Evolutionary conservation across 495 filamentous ascomycete species (phyloP).

Genomic region (Lophiostoma macrostomum): DNA sequence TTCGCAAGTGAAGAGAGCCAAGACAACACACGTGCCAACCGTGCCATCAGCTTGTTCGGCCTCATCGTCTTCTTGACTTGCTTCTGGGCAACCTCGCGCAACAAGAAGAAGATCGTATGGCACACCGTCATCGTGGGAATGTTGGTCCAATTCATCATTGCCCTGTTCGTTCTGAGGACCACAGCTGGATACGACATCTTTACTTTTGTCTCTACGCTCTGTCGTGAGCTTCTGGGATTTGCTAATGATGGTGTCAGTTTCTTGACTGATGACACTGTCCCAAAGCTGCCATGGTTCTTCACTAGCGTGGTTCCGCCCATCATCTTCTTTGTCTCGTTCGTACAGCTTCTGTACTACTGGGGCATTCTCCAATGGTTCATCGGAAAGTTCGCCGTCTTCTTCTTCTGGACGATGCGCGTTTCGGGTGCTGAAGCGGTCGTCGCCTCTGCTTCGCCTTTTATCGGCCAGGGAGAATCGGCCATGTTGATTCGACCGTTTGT

Average conservation of each 20-base stretch:
- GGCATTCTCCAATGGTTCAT: conserved; percentile 84
- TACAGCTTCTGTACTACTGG: conserved; percentile 76
- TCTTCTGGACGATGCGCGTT: conserved; percentile 86
- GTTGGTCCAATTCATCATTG: conserved; percentile 82
- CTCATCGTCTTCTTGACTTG: conserved; percentile 65
- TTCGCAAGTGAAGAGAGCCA: conserved; percentile 66
- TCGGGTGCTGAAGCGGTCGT: conserved; percentile 92
- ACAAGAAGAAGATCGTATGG: conserved; percentile 71
- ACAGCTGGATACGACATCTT: conserved; percentile 79
- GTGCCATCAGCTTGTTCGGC: conserved; percentile 77
- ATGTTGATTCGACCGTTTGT: conserved; percentile 90
- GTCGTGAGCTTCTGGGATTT: conserved; percentile 67
- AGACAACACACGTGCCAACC: conserved; percentile 75
- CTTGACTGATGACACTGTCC: conserved; percentile 55
- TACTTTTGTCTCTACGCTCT: conserved; percentile 72
- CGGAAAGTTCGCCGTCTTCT: conserved; percentile 78
- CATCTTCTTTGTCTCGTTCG: conserved; percentile 87
- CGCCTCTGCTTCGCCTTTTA: conserved; percentile 89
- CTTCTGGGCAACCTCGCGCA: conserved; percentile 67
- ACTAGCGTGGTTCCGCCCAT: conserved; percentile 73
- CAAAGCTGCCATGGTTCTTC: conserved; percentile 60
- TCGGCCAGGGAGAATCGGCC: conserved; percentile 88
- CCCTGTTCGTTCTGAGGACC: conserved; percentile 80
- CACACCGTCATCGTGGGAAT: conserved; percentile 88
- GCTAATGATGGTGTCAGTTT: conserved; percentile 68